Evolutionary conservation across 2,329 filamentous ascomycete species (phyloP), one percentile per base, ranked within the genome.

Genomic region (Blastomyces parvus): DNA sequence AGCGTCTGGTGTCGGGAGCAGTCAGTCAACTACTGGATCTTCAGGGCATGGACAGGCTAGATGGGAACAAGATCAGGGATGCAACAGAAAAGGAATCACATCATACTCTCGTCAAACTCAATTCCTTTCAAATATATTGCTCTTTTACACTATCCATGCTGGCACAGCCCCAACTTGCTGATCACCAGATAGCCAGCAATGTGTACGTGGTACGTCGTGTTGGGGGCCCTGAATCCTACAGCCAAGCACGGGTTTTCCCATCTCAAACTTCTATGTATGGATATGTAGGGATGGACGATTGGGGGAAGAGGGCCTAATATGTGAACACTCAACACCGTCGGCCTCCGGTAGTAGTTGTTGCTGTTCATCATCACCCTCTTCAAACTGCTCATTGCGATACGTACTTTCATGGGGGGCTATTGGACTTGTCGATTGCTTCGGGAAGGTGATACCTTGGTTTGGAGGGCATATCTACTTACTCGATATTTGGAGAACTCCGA

Each of bases 1-100:
- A 95, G 89, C 81, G 91, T 91, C 73, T 86, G 13, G 22, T 85
- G 72, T 92, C 86, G 50, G 96, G 82, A 71, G 80, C 84, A 50
- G 22, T 14, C 46, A 27, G 11, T 22, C 11, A 5, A 22, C 22
- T 68, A 30, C 27, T 2, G 27, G 2, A 85, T 84, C 78, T 88
- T 85, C 73, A 27, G 13, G 17, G 14, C 48, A 50, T 11, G 22
- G 48, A 27, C 22, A 27, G 13, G 22, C 14, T 44, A 44, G 42
- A 44, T 19, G 22, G 7, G 48, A 50, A 0, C 22, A 50, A 3
- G n/a, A 22, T 7, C 44, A 22, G 11, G 46, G 27, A 50, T 2
- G 22, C 1, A 52, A 27, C 48, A 30, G 25, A 17, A 7, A 25
- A 27, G 48, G 48, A 17, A 6, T 13, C 22, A 4, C 44, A 52